Conservation (phyloP, 306 rosid species). For the Canavalia gladiata region DNA sequence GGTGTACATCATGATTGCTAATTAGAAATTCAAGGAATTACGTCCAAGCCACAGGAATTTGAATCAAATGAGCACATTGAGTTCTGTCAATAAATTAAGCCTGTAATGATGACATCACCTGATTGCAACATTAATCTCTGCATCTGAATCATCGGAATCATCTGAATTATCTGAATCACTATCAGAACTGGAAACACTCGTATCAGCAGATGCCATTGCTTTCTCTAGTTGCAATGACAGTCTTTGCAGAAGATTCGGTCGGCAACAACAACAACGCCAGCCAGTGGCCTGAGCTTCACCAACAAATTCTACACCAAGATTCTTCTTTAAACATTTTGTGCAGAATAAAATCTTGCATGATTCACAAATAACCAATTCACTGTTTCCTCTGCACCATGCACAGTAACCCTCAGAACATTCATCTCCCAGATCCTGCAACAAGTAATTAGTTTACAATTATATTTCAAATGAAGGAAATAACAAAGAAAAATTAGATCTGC, state of each 20-base stretch:
- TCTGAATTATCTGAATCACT: constrained; percentile 86
- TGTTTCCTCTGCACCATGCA: constrained; percentile 82
- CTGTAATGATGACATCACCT: constrained; percentile 61
- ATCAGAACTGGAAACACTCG: constrained; percentile 67
- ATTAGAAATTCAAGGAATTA: constrained; percentile 22
- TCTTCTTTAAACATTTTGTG: constrained; percentile 69
- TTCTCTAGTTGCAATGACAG: constrained; percentile 64
- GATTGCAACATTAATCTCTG: constrained; percentile 57
- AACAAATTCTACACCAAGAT: constrained; percentile 71
- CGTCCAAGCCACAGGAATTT: constrained; percentile 14
- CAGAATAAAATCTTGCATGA: constrained; percentile 75
- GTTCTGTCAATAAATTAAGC: constrained; percentile 33
- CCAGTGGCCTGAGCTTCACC: constrained; percentile 60
- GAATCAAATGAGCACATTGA: constrained; percentile 10
- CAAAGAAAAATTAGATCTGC: neutral
- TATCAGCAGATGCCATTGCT: constrained; percentile 57
- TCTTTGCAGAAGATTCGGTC: constrained; percentile 67
- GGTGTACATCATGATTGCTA: constrained; percentile 10
- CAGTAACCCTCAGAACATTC: constrained; percentile 72
- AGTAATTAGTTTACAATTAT: constrained; percentile 46
- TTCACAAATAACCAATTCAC: constrained; percentile 68
- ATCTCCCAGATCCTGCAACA: constrained; percentile 70
- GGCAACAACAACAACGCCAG: constrained; percentile 84
- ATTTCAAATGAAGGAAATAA: neutral
- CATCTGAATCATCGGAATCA: constrained; percentile 66